Base-by-base conservation (phyloP, 192 early-diverging fungal species). In the Spizellomyces punctatus region DNA sequence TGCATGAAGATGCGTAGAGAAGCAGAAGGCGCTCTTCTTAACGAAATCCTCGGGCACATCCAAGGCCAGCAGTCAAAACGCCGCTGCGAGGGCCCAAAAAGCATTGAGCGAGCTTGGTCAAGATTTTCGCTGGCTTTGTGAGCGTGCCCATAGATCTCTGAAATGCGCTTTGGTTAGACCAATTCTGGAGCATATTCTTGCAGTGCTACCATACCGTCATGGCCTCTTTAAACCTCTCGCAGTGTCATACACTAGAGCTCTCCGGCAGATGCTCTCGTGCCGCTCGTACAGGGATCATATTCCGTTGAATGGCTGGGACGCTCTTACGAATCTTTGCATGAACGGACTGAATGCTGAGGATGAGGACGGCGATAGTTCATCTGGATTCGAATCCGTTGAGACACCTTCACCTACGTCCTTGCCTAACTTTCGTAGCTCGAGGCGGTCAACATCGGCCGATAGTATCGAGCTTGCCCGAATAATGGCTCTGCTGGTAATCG, bases 161-260 rank as follows among this genome's bases (percentile, higher is more conserved):
- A 48, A 67, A 14, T 7, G 6, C 43, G 55, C 57, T 8, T 19
- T 74, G 1, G 44, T 22, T 7, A 66, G 61, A 22, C 27, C 58
- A 5, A 42, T 75, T 6, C 19, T 75, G 21, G 46, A 75, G 14
- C 73, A 75, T 60, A 60, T 75, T 21, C 50, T 75, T 36, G 10
- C 49, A 14, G 44, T 63, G 7, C 59, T 75, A n/a, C 73, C 73
- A 5, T 46, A 63, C 71, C 16, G 50, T 9, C n/a, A 57, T 36
- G 73, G 66, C 27, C 36, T 75, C 4, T 75, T 69, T 58, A 9
- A 67, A 47, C 73, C 73, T 12, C 21, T 75, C 45, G 73, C 73
- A 1, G 10, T 41, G 8, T 52, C 21, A 6, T 75, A 75, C 19
- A 14, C 66, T 6, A 41, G 66, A 12, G 61, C 46, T 42, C 61